Conservation (phyloP, 192 early-diverging fungal species). For the Backusella mclennaniae region DNA sequence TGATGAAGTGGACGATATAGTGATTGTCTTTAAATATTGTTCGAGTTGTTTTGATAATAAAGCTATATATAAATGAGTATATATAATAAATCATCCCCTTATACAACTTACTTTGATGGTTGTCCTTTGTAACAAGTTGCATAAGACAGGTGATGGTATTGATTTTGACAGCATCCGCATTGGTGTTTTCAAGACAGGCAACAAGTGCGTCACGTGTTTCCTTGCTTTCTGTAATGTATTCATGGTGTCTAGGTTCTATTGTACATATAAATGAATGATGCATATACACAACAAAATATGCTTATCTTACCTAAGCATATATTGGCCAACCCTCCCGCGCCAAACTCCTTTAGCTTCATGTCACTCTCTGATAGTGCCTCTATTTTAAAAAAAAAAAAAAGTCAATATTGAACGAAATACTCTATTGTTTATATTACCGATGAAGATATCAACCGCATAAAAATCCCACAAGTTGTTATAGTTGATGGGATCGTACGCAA, state of each 20-base stretch:
- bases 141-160: conserved; percentile 15
- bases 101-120: background rate
- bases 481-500: conserved; percentile 57
- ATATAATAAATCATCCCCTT: background rate
- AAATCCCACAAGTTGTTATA: conserved; percentile 41
- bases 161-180: background rate
- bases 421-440: conserved; percentile 16
- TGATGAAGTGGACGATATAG: background rate
- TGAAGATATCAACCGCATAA: conserved; percentile 40
- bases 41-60: background rate
- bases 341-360: conserved; percentile 20
- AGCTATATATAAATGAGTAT: background rate
- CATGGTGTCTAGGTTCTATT: conserved; percentile 12
- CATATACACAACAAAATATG: too few relatives aligned
- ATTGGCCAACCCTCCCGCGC: conserved; percentile 30
- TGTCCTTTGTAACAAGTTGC: background rate
- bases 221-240: background rate
- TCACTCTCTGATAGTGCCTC: conserved; percentile 10
- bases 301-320: conserved; percentile 25
- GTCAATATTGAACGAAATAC: background rate
- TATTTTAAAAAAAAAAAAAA: background rate
- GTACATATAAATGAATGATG: background rate
- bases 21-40: background rate
- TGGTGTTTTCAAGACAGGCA: background rate
- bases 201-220: background rate